Base-by-base conservation (phyloP, 371 early-diverging fungal genomes). In the Zancudomyces culisetae region DNA sequence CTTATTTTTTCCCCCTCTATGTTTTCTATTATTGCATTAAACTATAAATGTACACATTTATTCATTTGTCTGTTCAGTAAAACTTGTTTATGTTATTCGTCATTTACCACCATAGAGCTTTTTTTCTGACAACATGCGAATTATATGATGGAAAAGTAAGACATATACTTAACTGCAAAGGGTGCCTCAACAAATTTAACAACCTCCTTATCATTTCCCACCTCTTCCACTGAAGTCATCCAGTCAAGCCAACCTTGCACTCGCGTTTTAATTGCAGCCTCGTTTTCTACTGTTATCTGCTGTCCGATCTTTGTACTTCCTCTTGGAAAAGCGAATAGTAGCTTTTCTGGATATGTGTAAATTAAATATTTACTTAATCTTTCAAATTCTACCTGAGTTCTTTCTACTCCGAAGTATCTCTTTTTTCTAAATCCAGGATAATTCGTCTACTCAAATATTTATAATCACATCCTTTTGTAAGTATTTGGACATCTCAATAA, bases 121-220 rank as follows among this genome's bases (percentile, higher is more conserved):
- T 13, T 13, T 13, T 13, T 13, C 13, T 13, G 40, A 13, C 13
- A 13, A 43, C 12, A 10, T 43, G 26, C 10, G 20, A 43, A 43
- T 22, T 10, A 12, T 10, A 8, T 22, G 26, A 43, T 22, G 26
- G 4, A n/a, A 43, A 8, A 8, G 45, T 24, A 24, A 13, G 45
- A 8, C 12, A n/a, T 21, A 20, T 49, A 39, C 39, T 62, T 64
- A 48, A 70, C 74, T 12, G 63, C 64, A 69, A 73, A 71, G 27
- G 68, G 66, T 30, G 71, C 60, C 48, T 72, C 73, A 12, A 72
- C 68, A 58, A 72, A 72, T 52, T 67, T 64, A 24, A 65, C 61
- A 41, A 72, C 58, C 62, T 73, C 73, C 39, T 70, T 63, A 60
- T 72, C 73, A 41, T 64, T 62, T 26, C 59, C 53, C 40, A 72